These are phyloP conservation scores for Geranomyces variabilis DNA, from an alignment of 192 early-diverging fungal species.

Conservation along the genomic window DNA sequence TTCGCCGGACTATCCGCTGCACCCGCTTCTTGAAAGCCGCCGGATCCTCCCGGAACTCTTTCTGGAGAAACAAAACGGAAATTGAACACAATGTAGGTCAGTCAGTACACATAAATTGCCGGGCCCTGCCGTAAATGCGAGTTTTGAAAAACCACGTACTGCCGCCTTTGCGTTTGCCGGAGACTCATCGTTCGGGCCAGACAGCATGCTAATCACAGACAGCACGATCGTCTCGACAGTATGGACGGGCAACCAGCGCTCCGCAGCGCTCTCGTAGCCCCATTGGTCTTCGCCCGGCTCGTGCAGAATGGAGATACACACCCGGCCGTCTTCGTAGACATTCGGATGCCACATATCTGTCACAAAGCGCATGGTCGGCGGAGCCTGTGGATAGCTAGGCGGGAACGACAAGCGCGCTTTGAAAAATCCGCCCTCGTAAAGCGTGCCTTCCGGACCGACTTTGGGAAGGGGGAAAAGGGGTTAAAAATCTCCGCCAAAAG, in stretches of 20 bases:
- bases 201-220: constrained; percentile 90
- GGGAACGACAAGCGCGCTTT: constrained; percentile 63
- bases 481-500: constrained; percentile 9
- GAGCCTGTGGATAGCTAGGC: constrained; percentile 81
- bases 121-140: no score
- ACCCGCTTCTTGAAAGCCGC: constrained; percentile 75
- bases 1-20: constrained; percentile 58
- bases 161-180: constrained; percentile 96
- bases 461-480: no score
- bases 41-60: constrained; percentile 73
- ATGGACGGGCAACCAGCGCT: constrained; percentile 96
- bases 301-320: constrained; percentile 97
- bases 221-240: constrained; percentile 92
- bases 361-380: constrained; percentile 85
- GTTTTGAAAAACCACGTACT: constrained; percentile 56
- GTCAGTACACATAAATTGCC: background rate
- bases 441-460: constrained; percentile 83
- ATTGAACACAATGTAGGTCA: background rate
- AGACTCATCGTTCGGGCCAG: constrained; percentile 89
- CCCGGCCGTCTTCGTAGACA: constrained; percentile 85
- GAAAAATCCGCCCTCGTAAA: constrained; percentile 96
- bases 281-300: constrained; percentile 81
- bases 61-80: constrained; percentile 47
- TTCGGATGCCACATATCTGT: constrained; percentile 94
- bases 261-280: constrained; percentile 86